These are phyloP conservation scores for Spergularia azorica DNA, from an alignment of 179 eudicot genomes.

Conservation along the genomic window DNA sequence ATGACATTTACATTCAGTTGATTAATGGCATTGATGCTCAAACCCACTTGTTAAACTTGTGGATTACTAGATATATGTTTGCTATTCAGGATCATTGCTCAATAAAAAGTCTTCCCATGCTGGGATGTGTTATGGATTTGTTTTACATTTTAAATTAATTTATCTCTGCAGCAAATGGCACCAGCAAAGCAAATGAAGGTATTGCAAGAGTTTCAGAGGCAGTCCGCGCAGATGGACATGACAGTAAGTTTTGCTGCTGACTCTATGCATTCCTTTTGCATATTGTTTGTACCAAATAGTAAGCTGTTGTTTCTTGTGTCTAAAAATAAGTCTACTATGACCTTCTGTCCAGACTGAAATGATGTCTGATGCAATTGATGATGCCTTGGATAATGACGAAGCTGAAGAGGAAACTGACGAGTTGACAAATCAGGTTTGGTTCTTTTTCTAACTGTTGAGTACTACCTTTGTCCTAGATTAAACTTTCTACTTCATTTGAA, in stretches of 20 bases:
- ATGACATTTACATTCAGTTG: slow-evolving; percentile 12
- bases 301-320: background rate
- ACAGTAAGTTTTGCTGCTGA: slow-evolving; percentile 58
- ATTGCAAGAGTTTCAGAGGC: slow-evolving; percentile 83
- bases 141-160: background rate
- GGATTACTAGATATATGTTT: background rate
- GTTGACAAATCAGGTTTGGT: slow-evolving; percentile 77
- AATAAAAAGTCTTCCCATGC: background rate
- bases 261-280: background rate
- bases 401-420: slow-evolving; percentile 99
- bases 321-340: background rate
- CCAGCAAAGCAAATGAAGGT: slow-evolving; percentile 84
- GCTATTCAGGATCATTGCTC: background rate
- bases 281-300: background rate
- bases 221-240: slow-evolving; percentile 98
- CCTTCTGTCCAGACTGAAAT: slow-evolving; percentile 72
- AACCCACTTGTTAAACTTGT: background rate
- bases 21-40: background rate
- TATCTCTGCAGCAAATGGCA: slow-evolving; percentile 77
- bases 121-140: background rate
- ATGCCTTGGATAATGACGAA: slow-evolving; percentile 86
- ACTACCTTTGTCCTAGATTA: background rate
- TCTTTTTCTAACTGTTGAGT: slow-evolving; percentile 6
- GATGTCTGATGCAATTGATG: slow-evolving; percentile 98
- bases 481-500: no score